A percentile compares a stretch with the other conserved stretches of the same genome.
These are phyloP conservation scores for Chrysopogon serrulatus DNA, from an alignment of 176 grass and related monocot species.

Conservation along the genomic window DNA sequence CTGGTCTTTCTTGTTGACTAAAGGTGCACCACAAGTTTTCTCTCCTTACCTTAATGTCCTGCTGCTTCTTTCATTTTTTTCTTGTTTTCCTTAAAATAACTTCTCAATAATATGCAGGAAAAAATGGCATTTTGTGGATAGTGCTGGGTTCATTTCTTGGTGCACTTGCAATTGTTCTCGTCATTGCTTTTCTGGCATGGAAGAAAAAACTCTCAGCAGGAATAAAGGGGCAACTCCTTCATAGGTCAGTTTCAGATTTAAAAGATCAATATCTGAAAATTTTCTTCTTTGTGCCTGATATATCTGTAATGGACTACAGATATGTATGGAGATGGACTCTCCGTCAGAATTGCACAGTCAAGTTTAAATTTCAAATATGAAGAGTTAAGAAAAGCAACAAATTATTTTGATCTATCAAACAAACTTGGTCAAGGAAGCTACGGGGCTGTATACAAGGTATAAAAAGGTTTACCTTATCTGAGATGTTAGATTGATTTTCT, in stretches of 20 bases:
- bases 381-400: slow-evolving; percentile 66
- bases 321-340: slow-evolving; percentile 40
- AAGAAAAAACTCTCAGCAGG: slow-evolving; percentile 37
- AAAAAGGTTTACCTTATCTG: slow-evolving; percentile 4
- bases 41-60: background rate
- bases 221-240: slow-evolving; percentile 34
- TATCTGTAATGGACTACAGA: slow-evolving; percentile 32
- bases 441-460: slow-evolving; percentile 80
- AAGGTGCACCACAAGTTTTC: background rate
- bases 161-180: slow-evolving; percentile 36
- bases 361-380: slow-evolving; percentile 78
- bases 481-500: background rate
- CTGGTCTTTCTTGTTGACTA: slow-evolving; percentile 1
- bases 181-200: slow-evolving; percentile 49
- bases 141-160: slow-evolving; percentile 55
- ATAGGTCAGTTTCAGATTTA: slow-evolving; percentile 45
- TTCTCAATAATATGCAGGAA: slow-evolving; percentile 37
- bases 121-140: slow-evolving; percentile 50
- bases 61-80: background rate
- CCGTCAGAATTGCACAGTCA: slow-evolving; percentile 55
- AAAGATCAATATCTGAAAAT: background rate
- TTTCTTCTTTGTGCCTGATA: background rate
- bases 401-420: slow-evolving; percentile 61
- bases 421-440: slow-evolving; percentile 95
- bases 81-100: background rate